Conservation (phyloP, 2,329 filamentous ascomycete genomes). For the Pseudomassariella vexata region DNA sequence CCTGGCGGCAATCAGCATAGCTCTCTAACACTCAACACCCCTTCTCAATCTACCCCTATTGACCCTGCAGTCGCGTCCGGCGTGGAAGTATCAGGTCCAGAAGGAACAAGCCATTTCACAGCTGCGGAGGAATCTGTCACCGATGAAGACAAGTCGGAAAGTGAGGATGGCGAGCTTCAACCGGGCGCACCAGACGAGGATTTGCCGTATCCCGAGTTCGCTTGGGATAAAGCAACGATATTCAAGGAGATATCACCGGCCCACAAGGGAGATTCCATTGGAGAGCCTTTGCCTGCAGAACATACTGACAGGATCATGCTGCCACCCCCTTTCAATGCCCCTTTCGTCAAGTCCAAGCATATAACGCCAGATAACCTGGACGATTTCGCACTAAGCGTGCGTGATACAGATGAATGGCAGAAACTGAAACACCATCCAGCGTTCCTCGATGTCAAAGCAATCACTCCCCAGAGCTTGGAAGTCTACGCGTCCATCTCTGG, state of each 20-base stretch:
- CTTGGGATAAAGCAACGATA: conserved; percentile 18
- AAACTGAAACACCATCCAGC: conserved; percentile 21
- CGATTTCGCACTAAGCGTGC: conserved; percentile 22
- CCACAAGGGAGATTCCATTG: conserved; percentile 21
- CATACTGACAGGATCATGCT: conserved; percentile 24
- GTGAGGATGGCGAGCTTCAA: background rate
- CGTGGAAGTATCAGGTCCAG: background rate
- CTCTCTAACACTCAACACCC: background rate
- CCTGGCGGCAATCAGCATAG: background rate
- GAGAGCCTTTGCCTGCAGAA: conserved; percentile 20
- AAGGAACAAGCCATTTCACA: background rate
- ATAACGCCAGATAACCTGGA: conserved; percentile 22
- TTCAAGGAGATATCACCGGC: conserved; percentile 16
- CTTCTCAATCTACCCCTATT: background rate
- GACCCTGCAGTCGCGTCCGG: background rate
- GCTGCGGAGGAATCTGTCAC: background rate
- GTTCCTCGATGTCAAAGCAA: conserved; percentile 14
- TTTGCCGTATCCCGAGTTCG: conserved; percentile 12
- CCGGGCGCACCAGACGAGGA: background rate
- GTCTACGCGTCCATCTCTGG: background rate
- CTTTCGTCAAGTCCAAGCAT: conserved; percentile 22
- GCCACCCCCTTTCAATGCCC: conserved; percentile 22
- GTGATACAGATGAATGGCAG: conserved; percentile 24
- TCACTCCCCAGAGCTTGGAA: conserved; percentile 3
- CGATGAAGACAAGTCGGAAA: background rate